These are phyloP conservation scores for Eimeria maxima DNA, from an alignment of 169 alveolate genomes.

Conservation along the genomic window DNA sequence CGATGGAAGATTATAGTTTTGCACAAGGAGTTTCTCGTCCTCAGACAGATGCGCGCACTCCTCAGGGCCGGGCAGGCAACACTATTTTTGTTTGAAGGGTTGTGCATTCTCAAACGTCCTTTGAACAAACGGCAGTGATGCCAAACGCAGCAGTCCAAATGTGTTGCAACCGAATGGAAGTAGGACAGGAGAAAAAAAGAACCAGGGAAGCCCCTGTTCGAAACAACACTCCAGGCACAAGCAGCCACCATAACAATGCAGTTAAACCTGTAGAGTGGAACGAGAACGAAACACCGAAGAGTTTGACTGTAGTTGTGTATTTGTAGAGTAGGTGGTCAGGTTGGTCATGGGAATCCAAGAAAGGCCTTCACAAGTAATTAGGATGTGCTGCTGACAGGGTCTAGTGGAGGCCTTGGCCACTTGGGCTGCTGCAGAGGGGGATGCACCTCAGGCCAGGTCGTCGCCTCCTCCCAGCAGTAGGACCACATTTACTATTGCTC, in stretches of 20 bases:
- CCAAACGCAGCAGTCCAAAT: not conserved
- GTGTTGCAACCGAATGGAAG: not conserved
- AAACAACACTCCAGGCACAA: not conserved
- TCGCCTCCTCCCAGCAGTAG: not conserved
- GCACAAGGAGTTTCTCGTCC: not conserved
- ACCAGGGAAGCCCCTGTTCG: not conserved
- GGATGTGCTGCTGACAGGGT: not conserved
- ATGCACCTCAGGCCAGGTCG: not conserved
- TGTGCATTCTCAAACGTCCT: not conserved
- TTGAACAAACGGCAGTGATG: not conserved
- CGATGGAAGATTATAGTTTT: not conserved
- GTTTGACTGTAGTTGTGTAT: not conserved
- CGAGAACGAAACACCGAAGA: not conserved
- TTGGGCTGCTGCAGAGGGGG: not conserved
- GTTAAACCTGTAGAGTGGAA: not conserved
- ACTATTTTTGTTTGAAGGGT: not conserved
- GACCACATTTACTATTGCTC: not conserved
- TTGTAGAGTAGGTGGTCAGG: not conserved
- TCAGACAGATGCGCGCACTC: not conserved
- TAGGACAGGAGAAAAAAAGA: not conserved
- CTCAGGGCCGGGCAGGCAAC: constrained; percentile 1
- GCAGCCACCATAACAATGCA: not conserved
- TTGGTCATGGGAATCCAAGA: not conserved
- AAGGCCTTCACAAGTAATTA: not conserved
- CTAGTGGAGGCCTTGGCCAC: not conserved